phyloP scores from a whole-genome alignment of 441 rosid genomes.

The Erodium trifolium region DNA sequence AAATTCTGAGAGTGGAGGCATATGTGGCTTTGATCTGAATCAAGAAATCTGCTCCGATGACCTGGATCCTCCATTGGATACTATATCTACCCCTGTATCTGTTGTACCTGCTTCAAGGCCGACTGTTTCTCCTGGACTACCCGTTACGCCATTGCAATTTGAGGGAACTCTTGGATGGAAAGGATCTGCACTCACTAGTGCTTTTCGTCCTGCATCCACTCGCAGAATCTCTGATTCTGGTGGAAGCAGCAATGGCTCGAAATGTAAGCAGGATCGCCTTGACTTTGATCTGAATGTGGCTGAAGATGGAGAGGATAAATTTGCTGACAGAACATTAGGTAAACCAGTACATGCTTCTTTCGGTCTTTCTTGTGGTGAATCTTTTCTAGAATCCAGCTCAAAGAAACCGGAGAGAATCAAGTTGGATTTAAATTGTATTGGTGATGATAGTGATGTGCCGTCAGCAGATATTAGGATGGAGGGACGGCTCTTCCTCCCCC shows the following conservation, averaged over 20 bases:
- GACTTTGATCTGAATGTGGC: conserved; percentile 86
- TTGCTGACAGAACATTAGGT: conserved; percentile 33
- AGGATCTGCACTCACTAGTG: conserved; percentile 72
- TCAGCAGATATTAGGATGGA: conserved; percentile 45
- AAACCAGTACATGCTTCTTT: conserved; percentile 48
- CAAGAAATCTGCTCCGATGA: conserved; percentile 75
- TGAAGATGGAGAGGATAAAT: conserved; percentile 65
- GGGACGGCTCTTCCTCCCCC: conserved; percentile 38
- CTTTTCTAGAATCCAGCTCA: conserved; percentile 52
- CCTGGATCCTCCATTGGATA: conserved; percentile 40
- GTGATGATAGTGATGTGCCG: conserved; percentile 58
- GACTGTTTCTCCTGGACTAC: conserved; percentile 46
- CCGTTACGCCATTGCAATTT: conserved; percentile 56
- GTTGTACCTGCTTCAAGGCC: conserved; percentile 60
- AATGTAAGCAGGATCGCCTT: conserved; percentile 41
- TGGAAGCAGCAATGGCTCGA: conserved; percentile 34
- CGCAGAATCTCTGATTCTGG: conserved; percentile 46
- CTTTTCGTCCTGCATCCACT: conserved; percentile 63
- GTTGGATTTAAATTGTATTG: conserved; percentile 70
- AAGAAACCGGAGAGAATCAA: conserved; percentile 56
- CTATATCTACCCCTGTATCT: conserved; percentile 40
- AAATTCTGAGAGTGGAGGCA: conserved; percentile 39
- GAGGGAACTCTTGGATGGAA: conserved; percentile 72
- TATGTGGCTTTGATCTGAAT: conserved; percentile 74
- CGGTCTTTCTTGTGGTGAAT: conserved; percentile 48